Base-by-base conservation (phyloP, 139 green algal genomes). In the Desmodesmus armatus region DNA sequence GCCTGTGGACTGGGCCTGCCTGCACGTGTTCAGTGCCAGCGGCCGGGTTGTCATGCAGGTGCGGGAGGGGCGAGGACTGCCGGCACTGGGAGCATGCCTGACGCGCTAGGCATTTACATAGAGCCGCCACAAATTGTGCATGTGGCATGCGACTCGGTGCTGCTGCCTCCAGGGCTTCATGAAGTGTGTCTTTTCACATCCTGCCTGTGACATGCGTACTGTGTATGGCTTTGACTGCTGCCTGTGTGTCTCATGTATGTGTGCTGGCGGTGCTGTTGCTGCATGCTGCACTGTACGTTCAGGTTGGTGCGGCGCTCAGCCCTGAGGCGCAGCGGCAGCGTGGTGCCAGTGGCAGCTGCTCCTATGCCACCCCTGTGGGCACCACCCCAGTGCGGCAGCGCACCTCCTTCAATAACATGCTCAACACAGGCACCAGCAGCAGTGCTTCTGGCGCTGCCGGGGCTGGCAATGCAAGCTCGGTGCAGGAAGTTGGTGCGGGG, bases 1-100 rank as follows among this genome's bases (percentile, higher is more conserved):
- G n/a, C 51, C 53, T 13, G 75, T 89, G 3, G 86, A 87, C 15
- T 91, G 84, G 84, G 88, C 84, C 9, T 85, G 80, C 39, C 82
- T 91, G 23, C 84, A 83, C 4, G 88, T 81, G 3, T 70, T 91
- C 41, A 88, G 84, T 17, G 31, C 40, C 23, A 80, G 76, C 63
- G 80, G 88, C 17, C 33, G 37, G 7, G 23, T 78, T 3, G 71
- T 63, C 40, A 60, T 87, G 80, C 80, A 85, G 80, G 80, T 70
- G 63, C 21, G 65, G 13, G 13, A 23, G 37, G 15, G 33, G 2
- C 0, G n/a, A n/a, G n/a, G n/a, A n/a, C n/a, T 35, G 29, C 6
- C 7, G 29, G 55, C 53, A 13, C 51, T 23, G 76, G 33, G n/a
- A 39, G 27, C 41, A 78, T 4, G 21, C n/a, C 33, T 27, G 47